phyloP scores from a whole-genome alignment of 1,139 yeast species.

The Saccharomyces hybrid region DNA sequence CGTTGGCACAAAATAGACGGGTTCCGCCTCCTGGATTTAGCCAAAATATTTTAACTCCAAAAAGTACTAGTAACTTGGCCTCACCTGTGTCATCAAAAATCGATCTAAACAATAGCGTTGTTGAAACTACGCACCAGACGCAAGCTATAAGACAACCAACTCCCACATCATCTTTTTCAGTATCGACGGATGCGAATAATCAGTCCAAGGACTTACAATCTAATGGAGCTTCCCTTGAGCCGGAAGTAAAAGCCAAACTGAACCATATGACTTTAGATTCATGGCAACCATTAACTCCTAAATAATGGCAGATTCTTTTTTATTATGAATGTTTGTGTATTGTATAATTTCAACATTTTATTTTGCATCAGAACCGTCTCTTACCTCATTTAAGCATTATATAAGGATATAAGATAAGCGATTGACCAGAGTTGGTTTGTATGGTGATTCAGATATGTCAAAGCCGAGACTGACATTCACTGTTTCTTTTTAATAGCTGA shows the following conservation, averaged over 20 bases:
- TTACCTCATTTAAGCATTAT: not conserved
- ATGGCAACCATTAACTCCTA: constrained; percentile 53
- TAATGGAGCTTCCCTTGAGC: constrained; percentile 17
- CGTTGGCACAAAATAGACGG: constrained; percentile 25
- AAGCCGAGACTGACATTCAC: not conserved
- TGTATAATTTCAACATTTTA: not conserved
- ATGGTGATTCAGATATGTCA: not conserved
- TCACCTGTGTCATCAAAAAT: not conserved
- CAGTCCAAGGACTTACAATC: constrained; percentile 3
- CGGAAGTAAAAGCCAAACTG: constrained; percentile 21
- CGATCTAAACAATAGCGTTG: not conserved
- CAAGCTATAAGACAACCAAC: not conserved
- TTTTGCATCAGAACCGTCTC: not conserved
- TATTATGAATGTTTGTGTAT: not conserved
- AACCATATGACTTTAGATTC: constrained; percentile 38
- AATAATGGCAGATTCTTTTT: constrained; percentile 23
- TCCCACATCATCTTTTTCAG: not conserved
- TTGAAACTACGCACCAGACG: not conserved
- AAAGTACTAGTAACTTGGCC: constrained; percentile 13
- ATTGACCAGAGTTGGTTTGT: not conserved
- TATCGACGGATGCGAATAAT: not conserved
- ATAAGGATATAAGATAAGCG: not conserved
- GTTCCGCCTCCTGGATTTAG: constrained; percentile 29
- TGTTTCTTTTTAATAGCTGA: not conserved
- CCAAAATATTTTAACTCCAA: constrained; percentile 24